Base-by-base conservation (phyloP, 768 basidiomycete species). In the Boletus subcaerulescens region DNA sequence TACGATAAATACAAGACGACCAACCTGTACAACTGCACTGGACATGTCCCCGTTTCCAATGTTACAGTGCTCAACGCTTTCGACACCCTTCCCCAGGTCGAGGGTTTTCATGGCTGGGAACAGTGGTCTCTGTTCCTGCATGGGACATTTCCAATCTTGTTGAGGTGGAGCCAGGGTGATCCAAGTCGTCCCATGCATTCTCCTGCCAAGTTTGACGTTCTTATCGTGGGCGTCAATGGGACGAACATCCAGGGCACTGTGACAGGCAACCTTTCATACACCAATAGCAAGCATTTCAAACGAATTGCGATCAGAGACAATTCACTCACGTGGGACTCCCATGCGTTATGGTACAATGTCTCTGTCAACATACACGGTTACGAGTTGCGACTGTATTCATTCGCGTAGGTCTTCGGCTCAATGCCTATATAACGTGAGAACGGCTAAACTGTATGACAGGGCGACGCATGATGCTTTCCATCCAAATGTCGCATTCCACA, bases 21-120 rank as follows among this genome's bases (percentile, higher is more conserved):
- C 22, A 58, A 58, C n/a, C 47, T 62, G 15, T 62, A 62, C 48
- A 58, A 62, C 43, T 60, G 61, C 45, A 55, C 61, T 15, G 59
- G 61, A 4, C 42, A 38, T 13, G 41, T 51, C 11, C 31, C 31
- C 4, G 5, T 35, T 9, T 63, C 62, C 48, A 63, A 56, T 15
- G 47, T 63, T 31, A 63, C 62, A 11, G 46, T 40, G 5, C 29
- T 35, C 29, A 61, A 56, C 22, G 52, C 57, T 6, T 46, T 38
- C 32, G 56, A 62, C 54, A 62, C 61, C 1, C 54, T 61, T 22
- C 61, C 61, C 0, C 60, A 63, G 39, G 48, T 58, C 42, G 32
- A 35, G 3, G 31, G 52, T 20, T 42, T 14, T 14, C 9, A 15
- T 3, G 59, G 57, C 1, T 61, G 61, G 61, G 61, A 62, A 32